Evolutionary conservation across 495 filamentous ascomycete genomes (phyloP).

Genomic region (Apiosordaria backusii): DNA sequence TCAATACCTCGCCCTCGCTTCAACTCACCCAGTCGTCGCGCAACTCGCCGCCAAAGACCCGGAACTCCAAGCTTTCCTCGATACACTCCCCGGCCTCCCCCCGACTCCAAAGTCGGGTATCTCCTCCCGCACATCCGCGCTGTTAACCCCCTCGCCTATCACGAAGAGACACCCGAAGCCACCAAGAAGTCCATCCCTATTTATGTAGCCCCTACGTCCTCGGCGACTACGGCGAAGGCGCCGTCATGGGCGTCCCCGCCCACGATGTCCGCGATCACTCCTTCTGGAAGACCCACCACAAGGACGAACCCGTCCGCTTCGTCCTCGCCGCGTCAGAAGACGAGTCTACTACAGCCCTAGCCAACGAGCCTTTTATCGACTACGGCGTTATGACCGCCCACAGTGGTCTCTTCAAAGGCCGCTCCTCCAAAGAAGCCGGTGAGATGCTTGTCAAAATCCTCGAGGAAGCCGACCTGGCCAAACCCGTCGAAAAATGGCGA

Average conservation of each 20-base stretch:
- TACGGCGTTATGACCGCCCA: constrained; percentile 63
- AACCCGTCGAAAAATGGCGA: constrained; percentile 65
- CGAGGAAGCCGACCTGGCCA: constrained; percentile 50
- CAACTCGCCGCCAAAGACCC: constrained; percentile 55
- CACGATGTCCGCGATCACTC: constrained; percentile 73
- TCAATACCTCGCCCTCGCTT: constrained; percentile 76
- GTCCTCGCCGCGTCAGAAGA: constrained; percentile 53
- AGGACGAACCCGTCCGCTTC: constrained; percentile 48
- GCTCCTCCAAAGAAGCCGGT: constrained; percentile 59
- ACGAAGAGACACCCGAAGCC: constrained; percentile 46
- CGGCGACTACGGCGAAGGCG: constrained; percentile 80
- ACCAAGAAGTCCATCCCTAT: constrained; percentile 60
- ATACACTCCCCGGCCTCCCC: constrained; percentile 57
- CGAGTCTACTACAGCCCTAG: constrained; percentile 37
- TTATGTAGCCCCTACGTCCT: constrained; percentile 83
- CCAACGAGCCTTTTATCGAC: constrained; percentile 52
- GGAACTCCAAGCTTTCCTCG: constrained; percentile 63
- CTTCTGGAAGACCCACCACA: constrained; percentile 71
- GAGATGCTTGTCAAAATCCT: constrained; percentile 59
- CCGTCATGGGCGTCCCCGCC: constrained; percentile 88
- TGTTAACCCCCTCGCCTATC: constrained; percentile 61
- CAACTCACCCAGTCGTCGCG: constrained; percentile 67
- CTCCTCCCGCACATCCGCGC: constrained; percentile 57
- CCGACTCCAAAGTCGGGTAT: constrained; percentile 74
- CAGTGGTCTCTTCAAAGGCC: constrained; percentile 56